Evolutionary conservation across 345 rosid species (phyloP), one percentile per base, ranked within the genome.

Genomic region (Hypericum androsaemum): DNA sequence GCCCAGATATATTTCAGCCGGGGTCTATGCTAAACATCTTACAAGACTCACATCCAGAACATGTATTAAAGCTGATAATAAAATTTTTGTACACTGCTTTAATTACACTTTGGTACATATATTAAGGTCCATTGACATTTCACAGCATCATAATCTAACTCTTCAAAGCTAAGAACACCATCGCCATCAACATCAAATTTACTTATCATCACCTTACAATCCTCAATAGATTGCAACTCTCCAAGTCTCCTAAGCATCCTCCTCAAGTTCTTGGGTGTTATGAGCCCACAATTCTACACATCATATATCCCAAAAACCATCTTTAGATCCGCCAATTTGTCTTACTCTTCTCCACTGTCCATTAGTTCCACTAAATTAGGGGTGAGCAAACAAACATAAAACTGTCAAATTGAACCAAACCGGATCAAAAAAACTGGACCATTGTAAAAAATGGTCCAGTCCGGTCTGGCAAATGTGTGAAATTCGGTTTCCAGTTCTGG

Each of bases 161-260:
- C 86, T 7, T 74, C 74, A 42, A 80, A 80, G 64, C 82, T 57
- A 16, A 80, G 60, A 28, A 59, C 73, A 8, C 82, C 80, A 64
- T 80, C 82, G 0, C 72, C 74, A 51, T 78, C 54, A 9, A 72
- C 56, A 37, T 78, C 83, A 54, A 72, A 78, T 41, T 7, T 53
- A 12, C 55, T 46, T 1, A 80, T 74, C 86, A 77, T 80, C 42
- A 41, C 43, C 60, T 22, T 51, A 17, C 85, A 80, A 41, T 76
- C 80, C 14, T 67, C 67, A 47, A 57, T 36, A 0, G 81, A 60
- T 56, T 45, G 74, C 0, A 71, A 66, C 8, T 76, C 76, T 10
- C 86, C 80, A 5, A 74, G 77, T 54, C 40, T 67, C 13, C 63
- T 49, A 0, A 80, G 73, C 82, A 72, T 77, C 47, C 11, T 65